Evolutionary conservation across 306 rosid genomes (phyloP).

Genomic region (Albizia julibrissin): DNA sequence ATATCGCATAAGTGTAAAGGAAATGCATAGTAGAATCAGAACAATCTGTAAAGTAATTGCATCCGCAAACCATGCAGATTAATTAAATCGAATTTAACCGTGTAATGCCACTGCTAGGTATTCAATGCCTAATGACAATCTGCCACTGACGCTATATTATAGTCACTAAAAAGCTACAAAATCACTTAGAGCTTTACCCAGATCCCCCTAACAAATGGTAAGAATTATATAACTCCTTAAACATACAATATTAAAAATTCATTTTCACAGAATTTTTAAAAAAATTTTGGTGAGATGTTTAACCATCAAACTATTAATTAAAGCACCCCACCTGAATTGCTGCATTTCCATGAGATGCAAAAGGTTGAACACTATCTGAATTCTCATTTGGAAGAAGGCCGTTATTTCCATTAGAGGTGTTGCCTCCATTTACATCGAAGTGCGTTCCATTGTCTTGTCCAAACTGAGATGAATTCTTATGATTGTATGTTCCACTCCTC

Average conservation of each 20-base stretch:
- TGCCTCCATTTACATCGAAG: slow-evolving; percentile 58
- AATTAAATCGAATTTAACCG: not conserved
- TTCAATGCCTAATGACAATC: slow-evolving; percentile 15
- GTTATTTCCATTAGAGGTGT: slow-evolving; percentile 62
- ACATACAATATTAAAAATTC: not conserved
- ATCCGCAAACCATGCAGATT: not conserved
- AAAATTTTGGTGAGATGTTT: not conserved
- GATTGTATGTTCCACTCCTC: slow-evolving; percentile 69
- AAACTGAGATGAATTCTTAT: slow-evolving; percentile 65
- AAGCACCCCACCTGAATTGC: slow-evolving; percentile 62
- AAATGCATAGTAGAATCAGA: no score
- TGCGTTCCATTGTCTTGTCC: slow-evolving; percentile 74
- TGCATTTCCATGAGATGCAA: slow-evolving; percentile 61
- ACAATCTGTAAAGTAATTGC: no score
- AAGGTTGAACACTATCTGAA: slow-evolving; percentile 61
- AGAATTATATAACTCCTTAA: not conserved
- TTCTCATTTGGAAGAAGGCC: slow-evolving; percentile 66
- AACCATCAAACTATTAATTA: slow-evolving; percentile 5
- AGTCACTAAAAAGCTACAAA: slow-evolving; percentile 1
- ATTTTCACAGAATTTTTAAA: not conserved
- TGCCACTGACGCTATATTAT: not conserved
- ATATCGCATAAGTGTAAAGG: no score
- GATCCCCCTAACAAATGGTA: not conserved
- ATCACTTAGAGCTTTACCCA: not conserved
- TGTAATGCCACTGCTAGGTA: not conserved